phyloP scores from a whole-genome alignment of 176 grass and related monocot genomes.

The Thinopyrum elongatum region DNA sequence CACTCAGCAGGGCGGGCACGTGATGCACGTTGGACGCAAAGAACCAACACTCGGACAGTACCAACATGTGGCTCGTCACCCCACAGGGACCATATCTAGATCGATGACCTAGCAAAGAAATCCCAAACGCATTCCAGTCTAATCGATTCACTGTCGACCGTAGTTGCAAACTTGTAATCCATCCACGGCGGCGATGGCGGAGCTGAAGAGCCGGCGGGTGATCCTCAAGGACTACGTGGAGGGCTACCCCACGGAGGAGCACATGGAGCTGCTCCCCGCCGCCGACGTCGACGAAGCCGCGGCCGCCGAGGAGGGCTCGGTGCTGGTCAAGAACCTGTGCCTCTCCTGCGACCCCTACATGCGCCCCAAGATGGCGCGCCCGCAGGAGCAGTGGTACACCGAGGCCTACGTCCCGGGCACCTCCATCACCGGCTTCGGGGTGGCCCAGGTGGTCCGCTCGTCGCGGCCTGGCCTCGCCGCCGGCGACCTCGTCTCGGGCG shows the following conservation, averaged over 20 bases:
- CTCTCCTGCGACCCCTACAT: conserved; percentile 80
- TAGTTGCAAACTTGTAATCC: too few relatives aligned
- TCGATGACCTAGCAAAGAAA: too few relatives aligned
- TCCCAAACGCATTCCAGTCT: too few relatives aligned
- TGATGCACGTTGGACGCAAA: too few relatives aligned
- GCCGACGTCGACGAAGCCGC: conserved; percentile 9
- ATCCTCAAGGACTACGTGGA: conserved; percentile 59
- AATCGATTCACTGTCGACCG: too few relatives aligned
- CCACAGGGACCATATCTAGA: too few relatives aligned
- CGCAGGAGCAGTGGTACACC: conserved; percentile 33
- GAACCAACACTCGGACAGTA: too few relatives aligned
- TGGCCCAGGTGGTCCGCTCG: conserved; percentile 37
- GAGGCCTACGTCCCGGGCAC: conserved; percentile 42
- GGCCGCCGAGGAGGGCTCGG: not conserved
- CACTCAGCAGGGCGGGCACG: too few relatives aligned
- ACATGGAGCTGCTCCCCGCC: conserved; percentile 37
- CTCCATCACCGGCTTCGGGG: conserved; percentile 54
- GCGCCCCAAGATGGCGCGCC: conserved; percentile 46
- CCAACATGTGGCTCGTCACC: too few relatives aligned
- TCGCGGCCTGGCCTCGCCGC: conserved; percentile 11
- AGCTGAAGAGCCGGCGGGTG: conserved; percentile 36
- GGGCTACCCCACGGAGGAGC: conserved; percentile 36
- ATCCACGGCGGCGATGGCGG: not conserved
- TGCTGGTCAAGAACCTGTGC: conserved; percentile 55
- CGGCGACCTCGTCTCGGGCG: conserved; percentile 52